A percentile compares a stretch with the other conserved stretches of the same genome.
These are phyloP conservation scores for Fusarium sp. DNA, from an alignment of 2,329 filamentous ascomycete genomes.

Conservation along the genomic window DNA sequence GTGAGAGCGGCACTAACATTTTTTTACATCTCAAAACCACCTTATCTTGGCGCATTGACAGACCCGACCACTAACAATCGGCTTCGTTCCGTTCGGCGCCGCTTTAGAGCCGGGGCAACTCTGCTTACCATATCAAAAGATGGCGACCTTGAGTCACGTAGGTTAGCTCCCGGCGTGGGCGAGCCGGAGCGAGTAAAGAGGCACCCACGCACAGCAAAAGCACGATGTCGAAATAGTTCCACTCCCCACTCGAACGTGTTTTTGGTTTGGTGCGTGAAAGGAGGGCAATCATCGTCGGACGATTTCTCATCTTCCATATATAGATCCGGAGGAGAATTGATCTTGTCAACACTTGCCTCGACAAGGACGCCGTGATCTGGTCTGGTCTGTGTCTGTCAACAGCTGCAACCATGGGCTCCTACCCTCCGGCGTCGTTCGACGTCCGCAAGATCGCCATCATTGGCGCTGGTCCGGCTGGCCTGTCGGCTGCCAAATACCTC, in stretches of 20 bases:
- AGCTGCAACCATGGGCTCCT: conserved; percentile 45
- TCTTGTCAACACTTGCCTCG: background rate
- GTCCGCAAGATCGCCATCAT: conserved; percentile 79
- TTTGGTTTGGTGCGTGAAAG: conserved; percentile 23
- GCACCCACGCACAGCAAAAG: conserved; percentile 1
- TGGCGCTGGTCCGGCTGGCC: conserved; percentile 83
- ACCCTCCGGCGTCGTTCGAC: conserved; percentile 52
- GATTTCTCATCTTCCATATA: conserved; percentile 22
- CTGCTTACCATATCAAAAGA: background rate
- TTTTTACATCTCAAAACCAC: conserved; percentile 13
- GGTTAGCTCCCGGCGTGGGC: background rate
- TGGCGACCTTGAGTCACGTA: background rate
- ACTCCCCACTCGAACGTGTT: conserved; percentile 30
- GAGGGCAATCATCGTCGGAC: conserved; percentile 19
- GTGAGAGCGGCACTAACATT: conserved; percentile 10
- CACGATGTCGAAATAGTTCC: conserved; percentile 37
- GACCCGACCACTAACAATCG: conserved; percentile 9
- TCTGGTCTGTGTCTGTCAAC: background rate
- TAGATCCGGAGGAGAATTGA: conserved; percentile 3
- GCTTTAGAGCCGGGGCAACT: conserved; percentile 1
- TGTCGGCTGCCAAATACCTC: conserved; percentile 85
- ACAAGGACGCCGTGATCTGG: background rate
- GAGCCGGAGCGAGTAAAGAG: background rate
- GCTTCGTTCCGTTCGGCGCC: conserved; percentile 11
- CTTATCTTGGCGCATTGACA: background rate